These are phyloP conservation scores for Daedalea quercina DNA, from an alignment of 768 basidiomycete genomes.

Conservation along the genomic window DNA sequence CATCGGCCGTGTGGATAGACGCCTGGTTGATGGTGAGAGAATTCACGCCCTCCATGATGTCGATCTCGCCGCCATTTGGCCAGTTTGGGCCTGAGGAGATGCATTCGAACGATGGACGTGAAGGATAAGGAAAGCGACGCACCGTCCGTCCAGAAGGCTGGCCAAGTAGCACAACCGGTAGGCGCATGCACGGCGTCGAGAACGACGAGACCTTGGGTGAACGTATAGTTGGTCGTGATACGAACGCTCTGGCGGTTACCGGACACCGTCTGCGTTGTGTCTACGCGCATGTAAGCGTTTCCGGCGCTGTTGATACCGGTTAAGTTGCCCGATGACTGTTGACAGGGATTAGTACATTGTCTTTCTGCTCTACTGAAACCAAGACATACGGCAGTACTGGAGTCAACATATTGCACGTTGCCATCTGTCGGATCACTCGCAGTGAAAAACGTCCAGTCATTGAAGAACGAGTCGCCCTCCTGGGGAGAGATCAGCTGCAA, in stretches of 20 bases:
- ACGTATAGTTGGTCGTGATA: slow-evolving; percentile 56
- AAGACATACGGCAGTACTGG: slow-evolving; percentile 46
- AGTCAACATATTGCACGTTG: slow-evolving; percentile 59
- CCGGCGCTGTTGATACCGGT: slow-evolving; percentile 60
- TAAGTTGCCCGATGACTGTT: slow-evolving; percentile 40
- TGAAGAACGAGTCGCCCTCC: slow-evolving; percentile 71
- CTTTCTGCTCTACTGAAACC: neutral
- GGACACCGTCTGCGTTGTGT: slow-evolving; percentile 67
- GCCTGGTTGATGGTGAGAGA: slow-evolving; percentile 77
- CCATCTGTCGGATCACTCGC: slow-evolving; percentile 73
- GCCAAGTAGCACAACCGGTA: slow-evolving; percentile 85
- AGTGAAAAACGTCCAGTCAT: slow-evolving; percentile 74
- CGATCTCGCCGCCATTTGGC: slow-evolving; percentile 71
- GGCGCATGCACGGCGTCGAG: slow-evolving; percentile 89
- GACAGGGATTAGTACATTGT: neutral
- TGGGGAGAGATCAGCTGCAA: slow-evolving; percentile 15
- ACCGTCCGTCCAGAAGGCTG: slow-evolving; percentile 39
- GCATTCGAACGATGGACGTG: neutral
- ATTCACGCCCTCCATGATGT: slow-evolving; percentile 83
- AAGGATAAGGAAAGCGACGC: slow-evolving; percentile 2
- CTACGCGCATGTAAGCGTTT: slow-evolving; percentile 83
- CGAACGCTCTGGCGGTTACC: slow-evolving; percentile 71
- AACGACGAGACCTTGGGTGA: slow-evolving; percentile 64
- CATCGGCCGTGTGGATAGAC: slow-evolving; percentile 71
- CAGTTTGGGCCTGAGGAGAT: slow-evolving; percentile 39